Base-by-base conservation (phyloP, 192 early-diverging fungal genomes). In the Spinellus fusiger region DNA sequence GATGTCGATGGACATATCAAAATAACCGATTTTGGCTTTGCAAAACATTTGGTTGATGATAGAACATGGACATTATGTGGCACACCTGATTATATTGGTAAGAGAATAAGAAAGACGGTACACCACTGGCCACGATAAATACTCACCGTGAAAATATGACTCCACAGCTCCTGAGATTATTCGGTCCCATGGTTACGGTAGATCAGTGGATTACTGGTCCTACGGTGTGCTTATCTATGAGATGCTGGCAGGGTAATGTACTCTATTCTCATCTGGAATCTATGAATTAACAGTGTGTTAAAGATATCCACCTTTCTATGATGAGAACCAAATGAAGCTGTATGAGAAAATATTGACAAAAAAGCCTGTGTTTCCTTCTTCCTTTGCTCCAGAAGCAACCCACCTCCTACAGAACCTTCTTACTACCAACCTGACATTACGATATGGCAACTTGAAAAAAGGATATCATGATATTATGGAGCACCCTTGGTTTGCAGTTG, bases 21-120 rank as follows among this genome's bases (percentile, higher is more conserved):
- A 70, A 88, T 94, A 61, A 86, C 92, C 1, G 90, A 94, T 73
- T 94, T 94, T 79, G 92, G 92, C 12, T 94, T 94, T 79, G 89
- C 90, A 54, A 94, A 94, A 73, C 80, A 82, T 44, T 89, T 93
- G 31, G 26, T 28, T 12, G 70, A 72, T 26, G n/a, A 44, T 32
- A 54, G 90, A 73, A 94, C 92, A 26, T 94, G 89, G 89, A 94
- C 92, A 34, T 70, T 94, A 51, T 94, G 92, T 66, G 92, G 92
- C 12, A 94, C 92, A 32, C 90, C 89, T 28, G 92, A 92, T 68
- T 94, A 94, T 66, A 75, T 93, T 46, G 32, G 49, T 51, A 51
- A 51, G 20, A 16, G 6, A 5, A 5, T 12, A 54, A 22, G 29
- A 31, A 34, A 33, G 22, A 18, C n/a, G 2, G 53, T 26, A 33